Conservation (phyloP, 306 rosid species). For the Aeschynomene evenia region DNA sequence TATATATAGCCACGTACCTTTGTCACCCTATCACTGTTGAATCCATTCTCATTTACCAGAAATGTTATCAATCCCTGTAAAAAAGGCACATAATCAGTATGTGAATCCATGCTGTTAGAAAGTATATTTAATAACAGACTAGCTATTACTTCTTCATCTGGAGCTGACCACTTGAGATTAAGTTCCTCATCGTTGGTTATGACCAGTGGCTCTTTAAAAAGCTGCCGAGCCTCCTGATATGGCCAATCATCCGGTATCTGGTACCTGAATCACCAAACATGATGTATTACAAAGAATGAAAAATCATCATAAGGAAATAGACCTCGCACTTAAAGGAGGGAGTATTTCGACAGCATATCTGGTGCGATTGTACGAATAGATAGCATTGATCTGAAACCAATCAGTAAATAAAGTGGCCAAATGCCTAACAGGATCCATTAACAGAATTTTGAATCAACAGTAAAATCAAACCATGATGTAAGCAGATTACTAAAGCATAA, state of each 20-base stretch:
- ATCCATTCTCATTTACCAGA: conserved; percentile 93
- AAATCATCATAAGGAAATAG: conserved; percentile 3
- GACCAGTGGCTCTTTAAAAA: conserved; percentile 83
- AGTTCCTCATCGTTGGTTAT: conserved; percentile 61
- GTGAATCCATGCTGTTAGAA: conserved; percentile 15
- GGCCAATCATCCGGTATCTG: conserved; percentile 94
- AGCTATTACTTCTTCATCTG: conserved; percentile 81
- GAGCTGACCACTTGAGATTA: conserved; percentile 87
- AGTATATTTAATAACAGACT: conserved; percentile 28
- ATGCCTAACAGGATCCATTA: not conserved
- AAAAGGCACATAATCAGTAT: conserved; percentile 24
- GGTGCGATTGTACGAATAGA: not conserved
- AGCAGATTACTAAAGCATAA: not conserved
- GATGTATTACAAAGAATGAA: conserved; percentile 14
- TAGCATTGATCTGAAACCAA: not conserved
- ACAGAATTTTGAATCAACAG: not conserved
- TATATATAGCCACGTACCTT: conserved; percentile 53
- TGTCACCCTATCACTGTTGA: conserved; percentile 83
- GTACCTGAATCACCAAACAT: conserved; percentile 53
- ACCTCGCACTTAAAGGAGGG: not conserved
- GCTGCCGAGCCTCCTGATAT: conserved; percentile 80
- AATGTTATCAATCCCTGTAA: conserved; percentile 74
- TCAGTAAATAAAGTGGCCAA: not conserved
- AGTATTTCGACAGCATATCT: not conserved
- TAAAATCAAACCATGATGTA: conserved; percentile 4